These are phyloP conservation scores for Dactylellina sp. DNA, from an alignment of 2,329 filamentous ascomycete genomes.

Conservation along the genomic window DNA sequence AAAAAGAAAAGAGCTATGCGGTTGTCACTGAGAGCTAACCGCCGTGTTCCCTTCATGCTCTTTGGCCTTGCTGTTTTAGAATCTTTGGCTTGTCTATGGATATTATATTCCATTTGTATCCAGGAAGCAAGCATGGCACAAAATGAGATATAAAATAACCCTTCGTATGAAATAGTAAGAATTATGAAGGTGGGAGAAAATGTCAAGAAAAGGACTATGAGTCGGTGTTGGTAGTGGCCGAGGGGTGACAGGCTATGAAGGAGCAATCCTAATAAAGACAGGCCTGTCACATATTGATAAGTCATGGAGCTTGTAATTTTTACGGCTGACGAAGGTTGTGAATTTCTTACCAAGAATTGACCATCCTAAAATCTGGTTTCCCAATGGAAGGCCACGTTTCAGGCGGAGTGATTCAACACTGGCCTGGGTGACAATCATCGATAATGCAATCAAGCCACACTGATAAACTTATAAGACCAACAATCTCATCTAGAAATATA, in stretches of 20 bases:
- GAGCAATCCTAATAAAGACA: constrained; percentile 82
- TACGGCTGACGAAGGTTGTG: constrained; percentile 39
- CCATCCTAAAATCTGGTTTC: constrained; percentile 91
- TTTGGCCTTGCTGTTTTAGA: neutral
- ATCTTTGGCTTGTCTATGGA: constrained; percentile 67
- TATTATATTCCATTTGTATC: constrained; percentile 88
- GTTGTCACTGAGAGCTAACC: constrained; percentile 82
- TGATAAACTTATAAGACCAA: constrained; percentile 3
- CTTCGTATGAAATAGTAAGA: constrained; percentile 96
- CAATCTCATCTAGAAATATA: neutral
- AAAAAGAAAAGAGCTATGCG: constrained; percentile 95
- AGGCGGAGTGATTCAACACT: constrained; percentile 87
- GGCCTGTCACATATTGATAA: constrained; percentile 65
- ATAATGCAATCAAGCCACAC: constrained; percentile 65
- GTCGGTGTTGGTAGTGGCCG: constrained; percentile 87
- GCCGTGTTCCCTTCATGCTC: constrained; percentile 55
- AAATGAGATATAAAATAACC: constrained; percentile 93
- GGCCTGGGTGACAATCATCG: constrained; percentile 86
- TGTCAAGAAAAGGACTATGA: constrained; percentile 88
- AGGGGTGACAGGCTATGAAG: constrained; percentile 84
- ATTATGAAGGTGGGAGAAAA: constrained; percentile 96
- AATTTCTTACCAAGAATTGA: constrained; percentile 73
- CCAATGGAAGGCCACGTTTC: constrained; percentile 83
- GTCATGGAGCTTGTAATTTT: constrained; percentile 32
- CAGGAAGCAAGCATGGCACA: constrained; percentile 83